Evolutionary conservation across 2,329 filamentous ascomycete genomes (phyloP), one percentile per base, ranked within the genome.

Genomic region (Juglanconis sp.): DNA sequence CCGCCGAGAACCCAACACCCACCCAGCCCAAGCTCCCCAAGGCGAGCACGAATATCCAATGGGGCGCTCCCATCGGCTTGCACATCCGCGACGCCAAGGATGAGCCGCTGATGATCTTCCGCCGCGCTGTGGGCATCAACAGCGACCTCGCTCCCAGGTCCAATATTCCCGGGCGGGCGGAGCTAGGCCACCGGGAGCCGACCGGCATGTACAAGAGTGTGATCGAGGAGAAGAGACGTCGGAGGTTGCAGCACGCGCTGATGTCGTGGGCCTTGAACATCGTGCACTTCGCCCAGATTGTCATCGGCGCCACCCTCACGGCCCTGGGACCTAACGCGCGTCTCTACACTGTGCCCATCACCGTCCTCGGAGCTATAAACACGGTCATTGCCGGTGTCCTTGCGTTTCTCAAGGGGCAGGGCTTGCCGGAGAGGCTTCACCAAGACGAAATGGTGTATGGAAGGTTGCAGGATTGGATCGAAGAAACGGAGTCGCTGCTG

Each of bases 371-470:
- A 3, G 85, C 85, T 1, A 69, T 84, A 10, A 89, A 89, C 66
- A 87, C 85, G 3, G 71, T 86, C 3, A 77, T 88, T 5, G 87
- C 87, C 1, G 86, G 87, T 15, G 72, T 87, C 1, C 71, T 89
- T 24, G 85, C 85, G 0, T 77, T 83, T 7, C 68, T 83, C 51
- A 82, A 81, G 66, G 78, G 80, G 4, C 79, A 80, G 47, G 81
- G 80, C 0, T 65, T 83, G 55, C 80, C 80, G 0, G 76, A 80
- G 64, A 68, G 77, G 15, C 62, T 83, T 32, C 71, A 76, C 46
- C 76, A 79, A 53, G 77, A 82, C 59, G 75, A 76, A 35, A 71
- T 77, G n/a, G 76, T 76, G 49, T 80, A 78, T 64, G 68, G 76
- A 0, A 72, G 76, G 44, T 68, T 83, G 32, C 77, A 79, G 66